phyloP scores from a whole-genome alignment of 805 yeast species.

The Ogataea ganodermae region DNA sequence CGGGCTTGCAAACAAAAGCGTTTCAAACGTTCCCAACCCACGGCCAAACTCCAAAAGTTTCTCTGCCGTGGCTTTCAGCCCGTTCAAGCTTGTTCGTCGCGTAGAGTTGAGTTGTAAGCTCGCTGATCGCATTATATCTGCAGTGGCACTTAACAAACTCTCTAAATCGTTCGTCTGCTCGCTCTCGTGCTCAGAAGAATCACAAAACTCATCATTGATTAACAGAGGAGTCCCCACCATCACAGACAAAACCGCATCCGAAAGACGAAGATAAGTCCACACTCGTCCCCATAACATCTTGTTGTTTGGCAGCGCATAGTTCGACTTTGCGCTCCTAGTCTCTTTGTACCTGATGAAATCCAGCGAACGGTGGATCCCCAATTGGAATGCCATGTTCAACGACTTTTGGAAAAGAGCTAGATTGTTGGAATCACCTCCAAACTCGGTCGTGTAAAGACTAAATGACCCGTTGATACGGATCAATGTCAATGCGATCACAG shows the following conservation, averaged over 20 bases:
- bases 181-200: constrained; percentile 5
- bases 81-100: not conserved
- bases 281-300: constrained; percentile 11
- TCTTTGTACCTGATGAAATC: constrained; percentile 6
- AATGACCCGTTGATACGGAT: constrained; percentile 10
- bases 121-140: not conserved
- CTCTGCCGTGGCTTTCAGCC: not conserved
- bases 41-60: constrained; percentile 6
- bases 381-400: constrained; percentile 17
- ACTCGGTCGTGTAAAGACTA: constrained; percentile 17
- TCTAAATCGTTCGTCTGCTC: constrained; percentile 4
- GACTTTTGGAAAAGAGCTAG: constrained; percentile 11
- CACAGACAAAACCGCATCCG: constrained; percentile 23
- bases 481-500: constrained; percentile 18
- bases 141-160: not conserved
- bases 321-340: not conserved
- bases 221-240: constrained; percentile 23
- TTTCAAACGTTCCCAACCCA: constrained; percentile 7
- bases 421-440: constrained; percentile 22
- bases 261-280: constrained; percentile 21
- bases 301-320: constrained; percentile 4
- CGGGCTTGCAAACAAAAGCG: not conserved
- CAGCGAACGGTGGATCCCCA: constrained; percentile 27
- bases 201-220: constrained; percentile 25
- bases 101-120: constrained; percentile 8